Conservation (phyloP, 2,329 filamentous ascomycete species). For the Aspergillus bombycis region DNA sequence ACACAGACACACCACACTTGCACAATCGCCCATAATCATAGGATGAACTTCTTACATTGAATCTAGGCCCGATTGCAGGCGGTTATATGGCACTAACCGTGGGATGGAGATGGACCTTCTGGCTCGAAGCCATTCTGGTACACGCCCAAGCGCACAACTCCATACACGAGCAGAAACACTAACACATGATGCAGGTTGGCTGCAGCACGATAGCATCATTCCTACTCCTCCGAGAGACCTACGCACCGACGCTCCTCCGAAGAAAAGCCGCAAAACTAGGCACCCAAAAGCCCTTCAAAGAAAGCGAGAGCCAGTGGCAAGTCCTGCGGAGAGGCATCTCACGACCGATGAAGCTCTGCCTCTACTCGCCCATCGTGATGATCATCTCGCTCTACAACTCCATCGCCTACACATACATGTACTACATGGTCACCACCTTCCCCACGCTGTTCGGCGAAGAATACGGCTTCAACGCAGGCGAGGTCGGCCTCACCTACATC, state of each 20-base stretch:
- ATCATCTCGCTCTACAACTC: slow-evolving; percentile 65
- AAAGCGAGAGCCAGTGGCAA: neutral
- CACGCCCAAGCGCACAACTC: neutral
- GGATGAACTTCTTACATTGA: neutral
- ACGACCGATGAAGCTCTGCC: slow-evolving; percentile 54
- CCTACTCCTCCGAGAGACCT: neutral
- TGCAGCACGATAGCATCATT: neutral
- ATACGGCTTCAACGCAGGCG: slow-evolving; percentile 61
- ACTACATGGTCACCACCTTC: slow-evolving; percentile 65
- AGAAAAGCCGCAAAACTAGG: neutral
- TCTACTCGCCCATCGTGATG: slow-evolving; percentile 63
- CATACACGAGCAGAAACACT: neutral
- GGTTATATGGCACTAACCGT: slow-evolving; percentile 1
- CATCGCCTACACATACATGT: slow-evolving; percentile 54
- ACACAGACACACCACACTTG: neutral
- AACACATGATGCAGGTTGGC: neutral
- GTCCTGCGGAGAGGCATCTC: neutral
- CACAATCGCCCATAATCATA: neutral
- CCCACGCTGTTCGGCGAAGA: slow-evolving; percentile 61
- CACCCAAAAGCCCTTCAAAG: neutral
- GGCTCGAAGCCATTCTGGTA: slow-evolving; percentile 2
- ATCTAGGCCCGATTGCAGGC: slow-evolving; percentile 1
- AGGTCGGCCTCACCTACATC: slow-evolving; percentile 62
- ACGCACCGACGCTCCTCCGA: neutral
- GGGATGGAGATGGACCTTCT: slow-evolving; percentile 8